Percentiles rank a stretch among this genome's conserved stretches.
Conservation (phyloP, 169 alveolate genomes). For the Plasmodium gallinaceum region DNA sequence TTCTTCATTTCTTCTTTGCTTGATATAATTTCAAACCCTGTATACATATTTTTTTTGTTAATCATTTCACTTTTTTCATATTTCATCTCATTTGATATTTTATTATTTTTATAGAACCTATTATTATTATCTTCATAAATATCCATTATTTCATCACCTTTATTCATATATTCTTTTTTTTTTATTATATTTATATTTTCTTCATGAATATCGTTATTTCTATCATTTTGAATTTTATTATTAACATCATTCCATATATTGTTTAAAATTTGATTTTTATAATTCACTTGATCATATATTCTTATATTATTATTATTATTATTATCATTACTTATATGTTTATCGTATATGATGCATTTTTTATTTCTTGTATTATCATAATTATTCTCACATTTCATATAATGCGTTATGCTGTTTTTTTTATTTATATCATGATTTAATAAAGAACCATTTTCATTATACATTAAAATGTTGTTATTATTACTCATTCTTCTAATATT, state of each 20-base stretch:
- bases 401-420: background rate
- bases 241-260: too few relatives aligned
- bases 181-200: background rate
- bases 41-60: background rate
- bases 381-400: background rate
- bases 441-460: background rate
- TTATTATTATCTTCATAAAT: background rate
- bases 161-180: background rate
- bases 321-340: constrained; percentile 3
- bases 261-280: too few relatives aligned
- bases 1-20: constrained; percentile 50
- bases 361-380: background rate
- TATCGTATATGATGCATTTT: background rate
- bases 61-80: background rate
- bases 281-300: too few relatives aligned
- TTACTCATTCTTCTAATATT: constrained; percentile 11
- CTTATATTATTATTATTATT: background rate
- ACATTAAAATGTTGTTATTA: constrained; percentile 6
- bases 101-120: background rate
- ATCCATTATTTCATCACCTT: background rate
- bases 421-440: constrained; percentile 19
- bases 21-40: constrained; percentile 56
- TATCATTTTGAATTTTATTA: too few relatives aligned
- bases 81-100: background rate
- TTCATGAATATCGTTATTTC: background rate